Evolutionary conservation across 164 flowering plant genomes (phyloP), one percentile per base, ranked within the genome.

Genomic region (Malania oleifera): DNA sequence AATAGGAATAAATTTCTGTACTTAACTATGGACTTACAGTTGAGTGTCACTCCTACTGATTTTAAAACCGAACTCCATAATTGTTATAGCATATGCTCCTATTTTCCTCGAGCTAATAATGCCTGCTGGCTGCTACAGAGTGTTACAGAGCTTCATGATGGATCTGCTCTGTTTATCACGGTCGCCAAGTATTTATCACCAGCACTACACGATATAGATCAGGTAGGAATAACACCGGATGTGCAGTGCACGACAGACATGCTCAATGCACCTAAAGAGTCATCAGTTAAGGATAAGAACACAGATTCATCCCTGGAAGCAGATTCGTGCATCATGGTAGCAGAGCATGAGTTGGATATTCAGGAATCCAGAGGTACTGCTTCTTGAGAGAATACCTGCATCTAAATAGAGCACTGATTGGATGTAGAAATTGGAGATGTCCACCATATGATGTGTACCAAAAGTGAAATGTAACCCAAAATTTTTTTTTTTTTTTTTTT

Each of bases 161-260:
- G 99, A 46, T 93, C 97, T 10, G 96, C 97, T 14, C 76, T 93
- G 56, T 93, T 93, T 56, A 62, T 93, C 8, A 93, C 99, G 4
- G 97, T 93, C 1, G 99, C 97, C 13, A 93, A 93, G 67, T 93
- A 93, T 64, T 51, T 90, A 45, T 93, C 97, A 1, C 99, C 97
- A 5, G 78, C 95, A 11, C 83, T 82, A 13, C 99, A 93, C 40
- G 96, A 83, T 76, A 89, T 93, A 29, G 99, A 93, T 73, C 83
- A 89, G 66, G 91, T 90, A 12, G 97, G 97, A 3, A 87, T 93
- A 38, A 50, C 72, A 10, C 99, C 99, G 1, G 97, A 93, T 67
- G 84, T 93, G 37, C 91, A 83, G 57, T 93, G 99, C 75, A 82
- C 95, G 11, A 57, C 96, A 3, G 92, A 88, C 45, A 80, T 80